Base-by-base conservation (phyloP, 1,284 basidiomycete genomes). In the Leccinum pachyderme region DNA sequence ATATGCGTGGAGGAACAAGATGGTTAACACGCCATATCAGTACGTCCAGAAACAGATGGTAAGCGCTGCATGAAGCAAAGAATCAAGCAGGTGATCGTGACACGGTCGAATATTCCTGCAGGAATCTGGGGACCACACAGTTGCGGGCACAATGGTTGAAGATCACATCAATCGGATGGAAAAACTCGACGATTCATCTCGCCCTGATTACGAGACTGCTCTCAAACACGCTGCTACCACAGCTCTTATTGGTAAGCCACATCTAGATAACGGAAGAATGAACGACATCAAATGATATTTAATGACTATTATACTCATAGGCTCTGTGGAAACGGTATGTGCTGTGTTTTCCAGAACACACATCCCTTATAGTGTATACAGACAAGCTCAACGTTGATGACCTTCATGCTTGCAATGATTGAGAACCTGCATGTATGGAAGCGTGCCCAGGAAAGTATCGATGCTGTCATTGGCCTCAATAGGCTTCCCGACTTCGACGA, bases 361-460 rank as follows among this genome's bases (percentile, higher is more conserved):
- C 3, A 13, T 24, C 5, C n/a, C 52, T 67, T 7, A 67, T 5
- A 3, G 3, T 4, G 1, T 2, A 6, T 12, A 50, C 46, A 66
- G 62, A 56, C 64, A 3, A 56, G 44, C 2, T 57, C 59, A 5
- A 1, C 7, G 1, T 5, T 67, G 2, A 5, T 46, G n/a, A 57
- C 63, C 7, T 74, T 74, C 47, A 59, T 72, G 7, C 63, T 75
- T 22, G 67, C 66, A 0, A 75, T 77, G 73, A 61, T 68, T 1
- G 52, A 70, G 35, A 59, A 72, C 25, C 73, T 73, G 1, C 64
- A 62, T 1, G 59, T 69, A 3, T 69, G 68, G 57, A 62, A 59
- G 45, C 64, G 60, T 4, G 72, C 74, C 0, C 76, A 77, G 46
- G 62, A 59, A 6, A 75, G 79, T 35, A 64, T 80, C 11, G 76